Evolutionary conservation across 2,329 filamentous ascomycete species (phyloP).

Genomic region (Colletotrichum falcatum): DNA sequence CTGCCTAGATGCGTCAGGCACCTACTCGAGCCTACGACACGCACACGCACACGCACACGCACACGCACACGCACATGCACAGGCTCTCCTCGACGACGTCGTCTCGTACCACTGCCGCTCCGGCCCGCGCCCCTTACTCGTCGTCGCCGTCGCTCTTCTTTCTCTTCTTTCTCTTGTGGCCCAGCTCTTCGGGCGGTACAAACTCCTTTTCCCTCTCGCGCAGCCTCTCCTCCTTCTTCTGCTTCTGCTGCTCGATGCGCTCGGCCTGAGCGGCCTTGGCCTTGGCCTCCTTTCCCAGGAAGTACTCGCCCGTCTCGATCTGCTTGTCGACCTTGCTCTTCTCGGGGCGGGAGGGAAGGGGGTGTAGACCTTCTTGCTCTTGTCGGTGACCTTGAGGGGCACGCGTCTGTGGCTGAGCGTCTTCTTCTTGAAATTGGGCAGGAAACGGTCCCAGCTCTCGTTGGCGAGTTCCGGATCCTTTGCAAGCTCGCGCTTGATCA

Average conservation of each 20-base stretch:
- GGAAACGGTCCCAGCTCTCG: slow-evolving; percentile 95
- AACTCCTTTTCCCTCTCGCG: slow-evolving; percentile 88
- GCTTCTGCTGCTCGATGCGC: slow-evolving; percentile 84
- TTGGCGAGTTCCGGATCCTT: slow-evolving; percentile 88
- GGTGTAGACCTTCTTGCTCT: slow-evolving; percentile 93
- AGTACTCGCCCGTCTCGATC: slow-evolving; percentile 98
- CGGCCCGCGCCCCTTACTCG: slow-evolving; percentile 22
- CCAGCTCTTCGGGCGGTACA: slow-evolving; percentile 84
- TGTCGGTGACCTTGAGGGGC: slow-evolving; percentile 90
- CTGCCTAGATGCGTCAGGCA: slow-evolving; percentile 21
- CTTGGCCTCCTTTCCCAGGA: slow-evolving; percentile 92
- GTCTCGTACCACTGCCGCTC: not conserved
- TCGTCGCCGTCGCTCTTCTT: slow-evolving; percentile 61
- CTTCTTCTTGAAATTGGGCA: slow-evolving; percentile 97
- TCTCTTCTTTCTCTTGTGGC: slow-evolving; percentile 72
- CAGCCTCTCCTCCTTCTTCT: slow-evolving; percentile 89
- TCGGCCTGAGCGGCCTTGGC: slow-evolving; percentile 84
- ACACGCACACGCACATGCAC: too few species aligned
- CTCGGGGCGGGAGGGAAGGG: slow-evolving; percentile 95
- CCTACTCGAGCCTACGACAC: slow-evolving; percentile 9
- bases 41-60: slow-evolving; percentile 8
- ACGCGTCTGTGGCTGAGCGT: slow-evolving; percentile 85
- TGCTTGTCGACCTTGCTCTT: slow-evolving; percentile 99
- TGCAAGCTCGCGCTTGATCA: slow-evolving; percentile 92
- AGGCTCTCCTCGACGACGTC: not conserved